phyloP scores from a whole-genome alignment of 1,284 basidiomycete genomes.

The Volvariella surrecta region DNA sequence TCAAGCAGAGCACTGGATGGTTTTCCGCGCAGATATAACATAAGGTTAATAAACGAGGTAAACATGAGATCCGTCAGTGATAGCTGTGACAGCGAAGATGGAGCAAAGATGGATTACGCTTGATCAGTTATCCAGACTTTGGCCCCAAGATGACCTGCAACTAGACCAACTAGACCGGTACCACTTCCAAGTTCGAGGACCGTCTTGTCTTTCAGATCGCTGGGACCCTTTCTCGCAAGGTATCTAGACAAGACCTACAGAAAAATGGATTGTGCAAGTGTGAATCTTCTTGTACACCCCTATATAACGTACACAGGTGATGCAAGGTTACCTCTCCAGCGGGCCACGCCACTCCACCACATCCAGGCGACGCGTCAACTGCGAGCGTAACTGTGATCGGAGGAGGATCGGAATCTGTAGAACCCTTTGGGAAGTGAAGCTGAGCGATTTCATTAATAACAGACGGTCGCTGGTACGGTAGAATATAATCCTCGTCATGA shows the following conservation, averaged over 20 bases:
- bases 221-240: conserved; percentile 46
- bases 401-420: conserved; percentile 14
- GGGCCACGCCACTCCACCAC: conserved; percentile 90
- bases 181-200: conserved; percentile 85
- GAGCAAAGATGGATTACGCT: conserved; percentile 50
- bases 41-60: conserved; percentile 5
- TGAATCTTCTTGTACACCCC: conserved; percentile 4
- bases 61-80: conserved; percentile 4
- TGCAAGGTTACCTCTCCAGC: conserved; percentile 66
- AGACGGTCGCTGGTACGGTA: conserved; percentile 52
- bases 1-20: conserved; percentile 54
- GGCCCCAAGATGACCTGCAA: conserved; percentile 63
- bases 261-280: conserved; percentile 2
- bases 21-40: conserved; percentile 8
- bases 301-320: conserved; percentile 6
- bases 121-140: conserved; percentile 84
- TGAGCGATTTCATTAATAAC: conserved; percentile 38
- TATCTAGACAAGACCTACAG: conserved; percentile 69
- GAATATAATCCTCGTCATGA: conserved; percentile 25
- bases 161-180: conserved; percentile 85
- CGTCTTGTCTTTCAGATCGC: conserved; percentile 40
- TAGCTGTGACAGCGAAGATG: conserved; percentile 2
- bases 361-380: conserved; percentile 78
- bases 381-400: conserved; percentile 39
- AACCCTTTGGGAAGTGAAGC: conserved; percentile 32